Evolutionary conservation across 495 filamentous ascomycete species (phyloP), one percentile per base, ranked within the genome.

Genomic region (Cercophora scortea): DNA sequence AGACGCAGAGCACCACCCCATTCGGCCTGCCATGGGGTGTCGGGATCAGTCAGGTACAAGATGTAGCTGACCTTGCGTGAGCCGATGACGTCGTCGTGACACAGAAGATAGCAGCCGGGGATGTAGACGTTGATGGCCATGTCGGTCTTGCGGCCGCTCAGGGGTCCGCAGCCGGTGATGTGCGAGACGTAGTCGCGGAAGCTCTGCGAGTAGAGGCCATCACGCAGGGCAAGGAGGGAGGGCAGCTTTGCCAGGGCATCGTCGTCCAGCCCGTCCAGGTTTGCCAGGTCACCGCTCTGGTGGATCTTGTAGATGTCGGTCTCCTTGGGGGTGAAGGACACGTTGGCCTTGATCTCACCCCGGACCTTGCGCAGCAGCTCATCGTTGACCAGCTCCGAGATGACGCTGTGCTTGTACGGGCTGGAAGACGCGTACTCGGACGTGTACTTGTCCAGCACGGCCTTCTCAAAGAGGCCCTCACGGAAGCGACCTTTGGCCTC

Each of bases 261-360:
- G 61, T 89, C 82, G 49, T 94, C 88, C 7, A 99, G 77, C 5
- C 93, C 93, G 69, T 95, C 90, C 42, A 99, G 83, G 66, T 99
- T 99, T 8, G 93, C 94, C 15, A 99, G 78, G 65, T 99, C 93
- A 50, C 93, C 93, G 32, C 92, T 96, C 71, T 97, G 93, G 77
- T 96, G 91, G 65, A 97, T 96, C 69, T 93, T 95, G 77, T 99
- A 99, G 71, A 99, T 97, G 69, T 99, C 94, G 52, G 93, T 99
- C 66, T 99, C 93, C 72, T 99, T 99, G 57, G 90, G 91, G 45
- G 93, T 95, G 72, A 98, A 98, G 63, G 85, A 83, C 54, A 99
- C 82, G 61, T 93, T 89, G 45, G 80, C 75, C 68, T 87, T 83
- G 65, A 97, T 90, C 74, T 99, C 93, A 55, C 77, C 70, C 63